Conservation (phyloP, 805 yeast genomes). For the Teunomyces tritomae region DNA sequence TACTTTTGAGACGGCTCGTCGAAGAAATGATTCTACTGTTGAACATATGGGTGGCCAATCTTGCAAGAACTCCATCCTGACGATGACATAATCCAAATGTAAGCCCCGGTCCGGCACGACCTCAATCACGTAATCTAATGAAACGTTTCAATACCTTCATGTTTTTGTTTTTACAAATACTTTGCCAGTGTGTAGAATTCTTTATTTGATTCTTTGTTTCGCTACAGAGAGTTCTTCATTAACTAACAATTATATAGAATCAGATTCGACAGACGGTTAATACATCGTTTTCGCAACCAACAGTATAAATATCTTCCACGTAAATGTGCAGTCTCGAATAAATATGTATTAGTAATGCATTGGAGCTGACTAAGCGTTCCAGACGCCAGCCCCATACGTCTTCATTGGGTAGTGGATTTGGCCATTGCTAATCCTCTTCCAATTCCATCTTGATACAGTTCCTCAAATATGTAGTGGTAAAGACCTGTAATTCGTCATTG, state of each 20-base stretch:
- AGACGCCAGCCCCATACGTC: not conserved
- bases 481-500: constrained; percentile 23
- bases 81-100: too few relatives aligned
- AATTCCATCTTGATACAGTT: constrained; percentile 25
- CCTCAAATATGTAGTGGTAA: constrained; percentile 27
- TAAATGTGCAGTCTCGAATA: not conserved
- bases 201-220: too few relatives aligned
- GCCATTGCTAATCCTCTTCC: constrained; percentile 5
- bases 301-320: too few relatives aligned
- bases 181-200: too few relatives aligned
- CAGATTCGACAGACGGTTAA: too few relatives aligned
- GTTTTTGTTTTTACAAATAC: too few relatives aligned
- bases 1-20: constrained; percentile 3
- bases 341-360: not conserved
- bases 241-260: too few relatives aligned
- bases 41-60: constrained; percentile 1
- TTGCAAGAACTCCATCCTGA: not conserved
- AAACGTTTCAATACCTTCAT: too few relatives aligned
- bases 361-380: not conserved
- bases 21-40: constrained; percentile 1
- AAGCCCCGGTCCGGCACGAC: too few relatives aligned
- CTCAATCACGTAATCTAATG: too few relatives aligned
- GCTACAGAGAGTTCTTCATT: too few relatives aligned
- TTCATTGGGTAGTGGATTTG: not conserved
- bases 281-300: too few relatives aligned